Conservation (phyloP, 2,329 filamentous ascomycete species). For the Fusarium buharicum region DNA sequence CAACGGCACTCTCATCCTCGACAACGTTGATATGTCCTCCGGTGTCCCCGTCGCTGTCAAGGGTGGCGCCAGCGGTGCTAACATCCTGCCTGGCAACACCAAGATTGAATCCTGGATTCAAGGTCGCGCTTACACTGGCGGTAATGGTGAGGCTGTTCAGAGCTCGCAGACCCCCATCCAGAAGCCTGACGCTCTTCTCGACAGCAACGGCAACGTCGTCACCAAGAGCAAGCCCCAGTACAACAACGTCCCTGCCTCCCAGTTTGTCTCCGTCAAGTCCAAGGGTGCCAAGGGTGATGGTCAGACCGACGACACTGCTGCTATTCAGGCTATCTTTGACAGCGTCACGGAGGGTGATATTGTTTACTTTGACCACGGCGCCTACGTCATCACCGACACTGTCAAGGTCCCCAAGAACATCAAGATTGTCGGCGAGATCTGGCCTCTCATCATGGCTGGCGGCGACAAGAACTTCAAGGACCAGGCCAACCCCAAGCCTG, state of each 20-base stretch:
- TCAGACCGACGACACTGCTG: slow-evolving; percentile 83
- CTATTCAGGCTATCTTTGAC: slow-evolving; percentile 82
- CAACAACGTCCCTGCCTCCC: slow-evolving; percentile 69
- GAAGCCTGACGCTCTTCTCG: slow-evolving; percentile 75
- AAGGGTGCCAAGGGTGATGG: slow-evolving; percentile 90
- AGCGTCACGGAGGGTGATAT: slow-evolving; percentile 70
- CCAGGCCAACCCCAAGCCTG: slow-evolving; percentile 78
- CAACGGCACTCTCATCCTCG: slow-evolving; percentile 84
- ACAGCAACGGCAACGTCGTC: slow-evolving; percentile 74
- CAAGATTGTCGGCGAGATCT: slow-evolving; percentile 90
- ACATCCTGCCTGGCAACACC: slow-evolving; percentile 75
- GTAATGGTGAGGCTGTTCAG: slow-evolving; percentile 66
- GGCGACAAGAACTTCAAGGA: slow-evolving; percentile 78
- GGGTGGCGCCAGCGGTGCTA: slow-evolving; percentile 63
- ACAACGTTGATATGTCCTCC: slow-evolving; percentile 85
- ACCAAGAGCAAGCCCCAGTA: slow-evolving; percentile 93
- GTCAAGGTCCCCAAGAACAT: slow-evolving; percentile 80
- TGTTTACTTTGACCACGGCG: slow-evolving; percentile 80
- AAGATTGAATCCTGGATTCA: slow-evolving; percentile 80
- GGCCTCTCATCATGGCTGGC: slow-evolving; percentile 87
- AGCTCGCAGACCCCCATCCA: slow-evolving; percentile 61
- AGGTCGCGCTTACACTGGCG: slow-evolving; percentile 75
- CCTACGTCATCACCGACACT: slow-evolving; percentile 76
- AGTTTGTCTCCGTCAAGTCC: slow-evolving; percentile 85
- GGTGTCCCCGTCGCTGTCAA: slow-evolving; percentile 75